These are phyloP conservation scores for Trametopsis cervina DNA, from an alignment of 768 basidiomycete genomes.

Conservation along the genomic window DNA sequence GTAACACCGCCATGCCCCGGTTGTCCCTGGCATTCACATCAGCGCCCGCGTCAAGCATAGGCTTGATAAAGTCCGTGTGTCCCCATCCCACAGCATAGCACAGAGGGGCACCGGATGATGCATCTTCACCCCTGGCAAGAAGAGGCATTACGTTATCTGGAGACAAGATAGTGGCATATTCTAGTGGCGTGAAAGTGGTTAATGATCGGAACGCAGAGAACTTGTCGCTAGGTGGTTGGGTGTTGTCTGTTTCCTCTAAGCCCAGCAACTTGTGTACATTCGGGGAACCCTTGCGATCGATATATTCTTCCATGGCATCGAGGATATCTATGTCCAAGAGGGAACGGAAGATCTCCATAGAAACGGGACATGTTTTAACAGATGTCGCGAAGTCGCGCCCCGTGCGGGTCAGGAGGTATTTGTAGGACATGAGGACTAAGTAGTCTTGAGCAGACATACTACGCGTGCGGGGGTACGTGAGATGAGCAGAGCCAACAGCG, in stretches of 20 bases:
- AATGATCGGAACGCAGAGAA: background rate
- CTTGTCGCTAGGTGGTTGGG: background rate
- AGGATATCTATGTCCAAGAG: background rate
- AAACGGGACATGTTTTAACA: background rate
- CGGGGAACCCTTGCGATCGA: background rate
- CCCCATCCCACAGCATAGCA: background rate
- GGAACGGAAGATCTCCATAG: background rate
- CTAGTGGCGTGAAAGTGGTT: background rate
- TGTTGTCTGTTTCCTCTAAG: background rate
- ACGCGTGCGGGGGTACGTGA: background rate
- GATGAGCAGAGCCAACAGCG: background rate
- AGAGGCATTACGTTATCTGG: background rate
- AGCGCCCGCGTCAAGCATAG: background rate
- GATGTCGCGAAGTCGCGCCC: background rate
- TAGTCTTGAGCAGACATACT: background rate
- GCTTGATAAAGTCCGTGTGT: background rate
- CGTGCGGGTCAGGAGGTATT: background rate
- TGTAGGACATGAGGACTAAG: background rate
- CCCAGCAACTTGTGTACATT: background rate
- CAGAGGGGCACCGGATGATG: background rate
- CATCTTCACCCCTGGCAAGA: background rate
- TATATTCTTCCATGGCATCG: background rate
- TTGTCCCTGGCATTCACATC: background rate
- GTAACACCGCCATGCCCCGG: background rate
- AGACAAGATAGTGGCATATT: background rate